Percentiles rank a stretch among this genome's conserved stretches.
Conservation (phyloP, 345 rosid genomes). For the Aegle marmelos region DNA sequence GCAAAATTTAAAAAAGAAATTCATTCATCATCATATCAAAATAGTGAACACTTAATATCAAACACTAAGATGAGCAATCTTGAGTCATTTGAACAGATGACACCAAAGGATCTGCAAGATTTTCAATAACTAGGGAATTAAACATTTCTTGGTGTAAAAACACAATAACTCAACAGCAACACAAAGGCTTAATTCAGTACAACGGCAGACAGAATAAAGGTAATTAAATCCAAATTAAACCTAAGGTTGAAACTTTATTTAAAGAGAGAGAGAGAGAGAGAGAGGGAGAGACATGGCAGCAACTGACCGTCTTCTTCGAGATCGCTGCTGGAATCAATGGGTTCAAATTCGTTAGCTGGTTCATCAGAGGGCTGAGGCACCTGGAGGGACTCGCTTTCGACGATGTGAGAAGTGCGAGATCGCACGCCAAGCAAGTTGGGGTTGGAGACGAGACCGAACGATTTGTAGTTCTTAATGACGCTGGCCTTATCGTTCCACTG, state of each 20-base stretch:
- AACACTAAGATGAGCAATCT: not conserved
- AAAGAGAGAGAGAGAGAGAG: not conserved
- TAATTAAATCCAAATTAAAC: not conserved
- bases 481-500: slow-evolving; percentile 83
- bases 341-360: slow-evolving; percentile 45
- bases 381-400: slow-evolving; percentile 71
- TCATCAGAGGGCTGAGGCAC: slow-evolving; percentile 48
- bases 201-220: not conserved
- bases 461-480: slow-evolving; percentile 79
- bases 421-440: slow-evolving; percentile 80
- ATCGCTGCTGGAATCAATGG: slow-evolving; percentile 76
- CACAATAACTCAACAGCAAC: not conserved
- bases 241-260: not conserved
- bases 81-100: not conserved
- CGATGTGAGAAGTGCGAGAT: slow-evolving; percentile 61
- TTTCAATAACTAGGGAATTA: not conserved
- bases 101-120: not conserved
- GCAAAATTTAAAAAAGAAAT: not conserved
- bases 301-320: slow-evolving; percentile 85
- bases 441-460: slow-evolving; percentile 85
- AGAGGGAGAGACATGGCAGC: not conserved
- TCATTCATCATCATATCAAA: not conserved
- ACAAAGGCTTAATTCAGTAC: not conserved
- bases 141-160: not conserved
- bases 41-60: not conserved